phyloP scores from a whole-genome alignment of 257 asterid species.

The Nicotiana otophora region DNA sequence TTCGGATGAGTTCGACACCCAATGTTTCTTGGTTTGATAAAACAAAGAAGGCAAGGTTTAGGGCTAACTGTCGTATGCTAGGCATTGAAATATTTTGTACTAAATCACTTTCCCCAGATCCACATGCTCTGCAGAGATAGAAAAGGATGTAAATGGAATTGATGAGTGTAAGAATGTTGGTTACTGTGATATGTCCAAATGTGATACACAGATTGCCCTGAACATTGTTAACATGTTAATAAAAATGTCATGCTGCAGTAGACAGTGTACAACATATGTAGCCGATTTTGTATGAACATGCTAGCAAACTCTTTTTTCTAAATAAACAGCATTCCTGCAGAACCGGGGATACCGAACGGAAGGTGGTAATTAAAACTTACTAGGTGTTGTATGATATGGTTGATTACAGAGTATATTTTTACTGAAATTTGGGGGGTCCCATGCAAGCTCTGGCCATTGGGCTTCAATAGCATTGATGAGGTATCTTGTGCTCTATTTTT shows the following conservation, averaged over 20 bases:
- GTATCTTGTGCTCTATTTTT: neutral
- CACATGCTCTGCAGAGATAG: neutral
- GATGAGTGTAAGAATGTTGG: neutral
- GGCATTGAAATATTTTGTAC: neutral
- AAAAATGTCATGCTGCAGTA: neutral
- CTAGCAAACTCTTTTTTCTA: neutral
- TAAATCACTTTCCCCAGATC: neutral
- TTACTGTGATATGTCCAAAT: neutral
- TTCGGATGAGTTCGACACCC: neutral
- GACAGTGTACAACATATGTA: neutral
- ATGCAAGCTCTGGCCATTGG: neutral
- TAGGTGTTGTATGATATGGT: neutral
- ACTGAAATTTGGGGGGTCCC: neutral
- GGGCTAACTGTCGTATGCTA: neutral
- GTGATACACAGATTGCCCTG: neutral
- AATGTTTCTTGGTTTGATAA: conserved; percentile 2
- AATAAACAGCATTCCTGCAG: neutral
- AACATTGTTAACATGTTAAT: neutral
- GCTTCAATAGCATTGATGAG: neutral
- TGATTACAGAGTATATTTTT: neutral
- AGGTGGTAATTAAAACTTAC: neutral
- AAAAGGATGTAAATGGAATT: neutral
- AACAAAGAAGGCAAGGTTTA: neutral
- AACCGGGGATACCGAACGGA: neutral
- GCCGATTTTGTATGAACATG: neutral